Percentiles rank a stretch among this genome's conserved stretches.
Conservation (phyloP, 2,329 filamentous ascomycete genomes). For the Elsinoe perseae region DNA sequence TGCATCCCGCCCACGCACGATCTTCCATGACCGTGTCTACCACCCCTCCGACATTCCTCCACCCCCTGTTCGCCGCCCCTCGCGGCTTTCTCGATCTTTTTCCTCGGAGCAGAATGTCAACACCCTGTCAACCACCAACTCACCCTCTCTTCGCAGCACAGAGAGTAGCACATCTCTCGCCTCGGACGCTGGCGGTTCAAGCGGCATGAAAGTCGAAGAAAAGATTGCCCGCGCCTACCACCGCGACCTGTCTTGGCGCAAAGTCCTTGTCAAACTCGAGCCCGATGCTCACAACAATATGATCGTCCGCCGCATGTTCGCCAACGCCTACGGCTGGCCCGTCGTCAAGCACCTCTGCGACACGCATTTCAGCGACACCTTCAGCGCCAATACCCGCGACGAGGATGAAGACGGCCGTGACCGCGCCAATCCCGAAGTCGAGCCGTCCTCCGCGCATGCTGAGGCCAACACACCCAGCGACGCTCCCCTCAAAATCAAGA, state of each 20-base stretch:
- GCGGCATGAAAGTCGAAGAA: conserved; percentile 84
- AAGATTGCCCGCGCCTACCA: conserved; percentile 97
- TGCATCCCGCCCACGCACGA: conserved; percentile 70
- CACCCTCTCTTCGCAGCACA: conserved; percentile 41
- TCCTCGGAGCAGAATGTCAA: conserved; percentile 29
- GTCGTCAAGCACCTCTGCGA: conserved; percentile 92
- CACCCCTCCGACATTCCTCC: conserved; percentile 87
- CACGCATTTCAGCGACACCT: conserved; percentile 79
- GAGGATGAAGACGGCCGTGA: conserved; percentile 60
- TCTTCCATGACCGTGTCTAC: conserved; percentile 95
- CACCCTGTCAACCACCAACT: conserved; percentile 23
- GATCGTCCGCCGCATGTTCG: conserved; percentile 90
- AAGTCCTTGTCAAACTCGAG: conserved; percentile 89
- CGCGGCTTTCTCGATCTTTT: conserved; percentile 29
- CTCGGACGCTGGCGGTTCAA: conserved; percentile 51
- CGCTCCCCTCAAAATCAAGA: neutral
- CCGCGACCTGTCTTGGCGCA: conserved; percentile 84
- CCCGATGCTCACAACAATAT: conserved; percentile 99
- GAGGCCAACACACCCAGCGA: conserved; percentile 23
- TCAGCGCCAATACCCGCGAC: conserved; percentile 57
- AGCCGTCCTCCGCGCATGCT: conserved; percentile 21
- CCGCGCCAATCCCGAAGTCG: conserved; percentile 48
- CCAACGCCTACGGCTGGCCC: conserved; percentile 96
- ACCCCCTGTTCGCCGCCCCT: conserved; percentile 49
- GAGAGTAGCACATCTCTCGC: conserved; percentile 37